Evolutionary conservation across 2,329 filamentous ascomycete genomes (phyloP).

Genomic region (Trichoderma pleuroti): DNA sequence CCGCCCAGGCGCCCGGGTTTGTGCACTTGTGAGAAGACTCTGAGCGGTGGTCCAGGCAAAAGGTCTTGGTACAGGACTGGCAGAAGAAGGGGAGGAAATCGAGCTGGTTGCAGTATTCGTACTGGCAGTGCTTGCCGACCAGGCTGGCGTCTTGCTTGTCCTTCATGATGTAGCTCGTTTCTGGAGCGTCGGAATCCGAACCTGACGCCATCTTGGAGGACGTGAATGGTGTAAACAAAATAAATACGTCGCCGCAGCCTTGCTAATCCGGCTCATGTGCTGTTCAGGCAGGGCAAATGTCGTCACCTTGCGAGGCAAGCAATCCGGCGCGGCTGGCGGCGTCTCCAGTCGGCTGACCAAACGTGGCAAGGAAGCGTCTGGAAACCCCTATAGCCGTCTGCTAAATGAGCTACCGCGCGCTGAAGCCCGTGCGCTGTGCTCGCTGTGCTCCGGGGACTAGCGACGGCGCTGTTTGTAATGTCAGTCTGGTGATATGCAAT

Average conservation of each 20-base stretch:
- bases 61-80: constrained; percentile 80
- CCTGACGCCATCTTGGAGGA: constrained; percentile 51
- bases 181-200: constrained; percentile 39
- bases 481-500: background rate
- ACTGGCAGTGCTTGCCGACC: constrained; percentile 87
- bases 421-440: background rate
- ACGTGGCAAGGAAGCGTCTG: constrained; percentile 31
- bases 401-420: background rate
- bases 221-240: background rate
- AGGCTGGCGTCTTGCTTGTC: constrained; percentile 71
- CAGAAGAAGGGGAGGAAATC: constrained; percentile 96
- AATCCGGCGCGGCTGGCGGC: constrained; percentile 5
- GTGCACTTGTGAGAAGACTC: constrained; percentile 74
- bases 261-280: constrained; percentile 14
- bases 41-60: constrained; percentile 89
- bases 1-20: constrained; percentile 60
- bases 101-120: constrained; percentile 86
- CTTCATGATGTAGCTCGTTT: constrained; percentile 69
- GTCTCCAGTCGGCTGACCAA: constrained; percentile 16
- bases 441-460: background rate
- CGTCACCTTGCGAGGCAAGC: constrained; percentile 25
- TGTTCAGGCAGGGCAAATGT: constrained; percentile 29
- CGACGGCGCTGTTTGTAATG: background rate
- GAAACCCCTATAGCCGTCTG: constrained; percentile 27
- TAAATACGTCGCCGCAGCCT: background rate